Evolutionary conservation across 2,329 filamentous ascomycete genomes (phyloP), one percentile per base, ranked within the genome.

Genomic region (Penicillium sp.): DNA sequence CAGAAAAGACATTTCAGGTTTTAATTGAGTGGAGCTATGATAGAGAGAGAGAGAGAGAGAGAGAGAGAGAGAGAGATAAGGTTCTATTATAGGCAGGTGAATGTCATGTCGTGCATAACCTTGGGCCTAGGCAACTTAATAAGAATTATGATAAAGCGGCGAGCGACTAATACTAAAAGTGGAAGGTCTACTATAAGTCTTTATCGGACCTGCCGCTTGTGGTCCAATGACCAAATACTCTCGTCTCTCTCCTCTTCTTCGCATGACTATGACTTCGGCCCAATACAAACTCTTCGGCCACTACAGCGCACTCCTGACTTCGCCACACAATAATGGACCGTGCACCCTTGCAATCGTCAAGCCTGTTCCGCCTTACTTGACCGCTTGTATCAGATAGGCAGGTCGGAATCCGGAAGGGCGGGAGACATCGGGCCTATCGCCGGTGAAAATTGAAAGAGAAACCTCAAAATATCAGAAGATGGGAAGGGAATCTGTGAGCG

Each of bases 341-440:
- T 56, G 51, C 51, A 27, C 42, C 8, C 27, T 31, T 38, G 38
- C 12, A 45, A 43, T 37, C 21, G 9, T 53, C n/a, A 29, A 6
- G 13, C 9, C 21, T 56, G 40, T 56, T 47, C 47, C 54, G 47
- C 27, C 43, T 46, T 31, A 10, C 23, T 37, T 29, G 9, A 48
- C 19, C 51, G 42, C 51, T 56, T 56, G 47, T 50, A 42, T 55
- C 29, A 50, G 55, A 57, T 57, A 57, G 55, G 55, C 55, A 57
- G 55, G 55, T 57, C 55, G 31, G 17, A 37, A n/a, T 53, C 12
- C 13, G 25, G 25, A 23, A 46, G 4, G 25, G 17, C 29, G 21
- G 42, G 7, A 42, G 35, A 23, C 21, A 35, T 40, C 23, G 35
- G 49, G 35, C 25, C 50, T 37, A 57, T 27, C 29, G 17, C 35